Base-by-base conservation (phyloP, 2,329 filamentous ascomycete genomes). In the Xylaria sp. region DNA sequence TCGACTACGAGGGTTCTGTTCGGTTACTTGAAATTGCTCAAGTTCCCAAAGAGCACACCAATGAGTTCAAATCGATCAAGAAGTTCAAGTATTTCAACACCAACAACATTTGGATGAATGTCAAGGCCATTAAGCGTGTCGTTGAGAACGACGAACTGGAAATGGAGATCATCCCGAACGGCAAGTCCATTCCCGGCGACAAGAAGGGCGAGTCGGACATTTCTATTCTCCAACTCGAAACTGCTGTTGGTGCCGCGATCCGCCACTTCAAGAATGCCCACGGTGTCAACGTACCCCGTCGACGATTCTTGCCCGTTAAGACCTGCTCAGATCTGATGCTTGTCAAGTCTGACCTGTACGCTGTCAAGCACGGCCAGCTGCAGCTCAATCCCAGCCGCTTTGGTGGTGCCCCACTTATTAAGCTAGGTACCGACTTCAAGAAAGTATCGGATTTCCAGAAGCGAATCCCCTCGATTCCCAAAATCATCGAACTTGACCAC, bases 1-100 rank as follows among this genome's bases (percentile, higher is more conserved):
- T 99, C 78, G 95, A 99, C 85, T 97, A 97, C 83, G 96, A 99
- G 81, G 95, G 95, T 77, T 94, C 92, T 65, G 95, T 96, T 74
- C 94, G 96, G 79, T 91, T 99, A 73, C 92, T 99, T 60, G 96
- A 99, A 86, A 97, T 99, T 77, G 96, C 96, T 15, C 96, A 99
- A 87, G 96, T 99, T 39, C 96, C 96, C 83, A 99, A 98, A 90
- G 93, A 99, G 87, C 96, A 99, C 84, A 93, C 96, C 81, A 98
- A 99, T 85, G 96, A 99, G 86, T 99, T 99, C 93, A 99, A 99
- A 90, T 97, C 94, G 55, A 99, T 99, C 88, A 99, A 99, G 91
- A 99, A 99, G 89, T 99, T 99, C 92, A 97, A 97, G 89, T 99
- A 99, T 90, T 99, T 99, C 91, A 99, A 99, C 90, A 99, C 96